phyloP scores from a whole-genome alignment of 192 early-diverging fungal species.

The Rhizophagus sp. region DNA sequence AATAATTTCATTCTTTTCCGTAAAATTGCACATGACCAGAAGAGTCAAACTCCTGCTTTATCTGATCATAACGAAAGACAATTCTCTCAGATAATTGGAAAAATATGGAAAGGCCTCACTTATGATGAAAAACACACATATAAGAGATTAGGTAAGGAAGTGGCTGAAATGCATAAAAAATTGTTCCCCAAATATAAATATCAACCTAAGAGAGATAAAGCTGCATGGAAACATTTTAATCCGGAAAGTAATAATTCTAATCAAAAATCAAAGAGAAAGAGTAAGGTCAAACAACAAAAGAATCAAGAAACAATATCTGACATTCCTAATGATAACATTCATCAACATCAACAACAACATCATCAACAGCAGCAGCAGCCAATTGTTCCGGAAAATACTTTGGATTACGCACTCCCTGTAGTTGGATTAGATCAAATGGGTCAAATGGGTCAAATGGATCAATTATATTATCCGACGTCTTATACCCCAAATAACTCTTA shows the following conservation, averaged over 20 bases:
- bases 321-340: background rate
- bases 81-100: background rate
- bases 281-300: background rate
- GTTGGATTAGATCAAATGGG: too few species aligned
- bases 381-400: too few species aligned
- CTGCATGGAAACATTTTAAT: background rate
- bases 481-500: too few species aligned
- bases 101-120: background rate
- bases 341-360: too few species aligned
- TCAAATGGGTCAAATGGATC: too few species aligned
- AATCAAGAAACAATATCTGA: background rate
- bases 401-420: too few species aligned
- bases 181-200: background rate
- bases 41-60: background rate
- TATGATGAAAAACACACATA: background rate
- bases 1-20: constrained; percentile 9
- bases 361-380: too few species aligned
- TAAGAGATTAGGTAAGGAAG: background rate
- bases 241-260: background rate
- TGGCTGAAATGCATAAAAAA: background rate
- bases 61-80: background rate
- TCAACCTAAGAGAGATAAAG: background rate
- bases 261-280: background rate
- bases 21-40: constrained; percentile 11
- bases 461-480: too few species aligned